These are phyloP conservation scores for Pyrenophora teres DNA, from an alignment of 2,329 filamentous ascomycete species.

Conservation along the genomic window DNA sequence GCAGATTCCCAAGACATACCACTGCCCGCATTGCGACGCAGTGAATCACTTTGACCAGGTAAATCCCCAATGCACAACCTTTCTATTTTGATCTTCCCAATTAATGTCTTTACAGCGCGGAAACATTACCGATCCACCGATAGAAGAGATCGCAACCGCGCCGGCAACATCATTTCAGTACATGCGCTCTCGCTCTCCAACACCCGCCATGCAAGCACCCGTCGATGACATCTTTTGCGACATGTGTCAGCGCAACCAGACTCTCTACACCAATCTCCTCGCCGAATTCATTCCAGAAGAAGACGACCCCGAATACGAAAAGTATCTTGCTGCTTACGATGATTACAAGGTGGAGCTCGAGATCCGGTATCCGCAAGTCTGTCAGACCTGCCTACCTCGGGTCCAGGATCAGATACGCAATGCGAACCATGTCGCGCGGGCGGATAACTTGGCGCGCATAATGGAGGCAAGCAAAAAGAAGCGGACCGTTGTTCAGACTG, in stretches of 20 bases:
- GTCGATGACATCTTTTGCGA: conserved; percentile 66
- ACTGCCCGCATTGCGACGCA: conserved; percentile 72
- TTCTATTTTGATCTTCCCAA: background rate
- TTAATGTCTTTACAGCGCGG: conserved; percentile 66
- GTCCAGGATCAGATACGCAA: conserved; percentile 72
- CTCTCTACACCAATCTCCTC: conserved; percentile 74
- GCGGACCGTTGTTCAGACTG: conserved; percentile 20
- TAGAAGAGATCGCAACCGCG: conserved; percentile 52
- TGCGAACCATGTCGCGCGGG: conserved; percentile 79
- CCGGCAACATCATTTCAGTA: conserved; percentile 27
- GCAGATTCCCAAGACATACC: conserved; percentile 30
- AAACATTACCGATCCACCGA: conserved; percentile 83
- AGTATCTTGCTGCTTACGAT: conserved; percentile 71
- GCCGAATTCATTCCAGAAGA: conserved; percentile 76
- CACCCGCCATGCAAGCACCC: conserved; percentile 28
- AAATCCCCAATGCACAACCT: conserved; percentile 17
- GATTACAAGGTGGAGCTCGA: conserved; percentile 75
- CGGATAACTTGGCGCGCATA: conserved; percentile 77
- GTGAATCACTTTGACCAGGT: conserved; percentile 90
- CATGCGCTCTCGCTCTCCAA: conserved; percentile 32
- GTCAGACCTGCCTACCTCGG: conserved; percentile 74
- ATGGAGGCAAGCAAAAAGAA: conserved; percentile 62
- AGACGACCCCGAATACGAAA: conserved; percentile 69
- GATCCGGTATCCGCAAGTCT: conserved; percentile 85
- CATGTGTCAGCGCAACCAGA: conserved; percentile 86